These are phyloP conservation scores for Somion occarium DNA, from an alignment of 1,284 basidiomycete species.

Conservation along the genomic window DNA sequence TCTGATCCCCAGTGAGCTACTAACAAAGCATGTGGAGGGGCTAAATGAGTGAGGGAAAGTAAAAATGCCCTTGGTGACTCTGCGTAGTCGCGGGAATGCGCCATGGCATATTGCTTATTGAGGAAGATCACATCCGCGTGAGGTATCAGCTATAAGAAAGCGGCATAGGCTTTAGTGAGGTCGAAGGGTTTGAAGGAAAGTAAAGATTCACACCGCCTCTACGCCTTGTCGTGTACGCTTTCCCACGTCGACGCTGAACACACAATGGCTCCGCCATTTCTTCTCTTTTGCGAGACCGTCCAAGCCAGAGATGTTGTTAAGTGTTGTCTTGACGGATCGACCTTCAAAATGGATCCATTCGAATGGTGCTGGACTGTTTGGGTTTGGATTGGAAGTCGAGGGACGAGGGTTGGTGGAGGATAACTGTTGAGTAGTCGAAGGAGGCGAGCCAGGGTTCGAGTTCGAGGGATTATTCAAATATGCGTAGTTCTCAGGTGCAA, in stretches of 20 bases:
- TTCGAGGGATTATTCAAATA: slow-evolving; percentile 20
- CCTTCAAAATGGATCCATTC: slow-evolving; percentile 84
- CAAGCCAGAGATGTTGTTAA: slow-evolving; percentile 69
- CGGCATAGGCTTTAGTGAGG: not conserved
- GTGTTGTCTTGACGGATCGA: slow-evolving; percentile 66
- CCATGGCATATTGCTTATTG: slow-evolving; percentile 62
- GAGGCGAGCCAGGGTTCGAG: slow-evolving; percentile 22
- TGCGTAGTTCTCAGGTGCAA: slow-evolving; percentile 72
- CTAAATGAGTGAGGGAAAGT: slow-evolving; percentile 61
- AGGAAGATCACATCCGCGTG: slow-evolving; percentile 76
- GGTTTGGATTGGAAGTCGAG: slow-evolving; percentile 32
- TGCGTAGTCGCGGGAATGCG: slow-evolving; percentile 50
- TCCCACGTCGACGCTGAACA: slow-evolving; percentile 74
- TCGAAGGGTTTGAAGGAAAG: slow-evolving; percentile 11
- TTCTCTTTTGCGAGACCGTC: slow-evolving; percentile 75
- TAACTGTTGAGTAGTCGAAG: slow-evolving; percentile 8
- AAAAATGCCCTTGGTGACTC: slow-evolving; percentile 69
- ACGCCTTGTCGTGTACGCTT: slow-evolving; percentile 70
- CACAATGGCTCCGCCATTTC: slow-evolving; percentile 74
- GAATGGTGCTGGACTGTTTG: slow-evolving; percentile 63
- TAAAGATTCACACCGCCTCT: slow-evolving; percentile 53
- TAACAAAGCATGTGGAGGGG: slow-evolving; percentile 69
- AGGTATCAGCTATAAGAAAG: slow-evolving; percentile 56
- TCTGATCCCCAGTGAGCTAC: slow-evolving; percentile 73
- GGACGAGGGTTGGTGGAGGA: slow-evolving; percentile 27